A percentile compares a stretch with the other conserved stretches of the same genome.
These are phyloP conservation scores for Zalerion maritima DNA, from an alignment of 495 filamentous ascomycete genomes.

Conservation along the genomic window DNA sequence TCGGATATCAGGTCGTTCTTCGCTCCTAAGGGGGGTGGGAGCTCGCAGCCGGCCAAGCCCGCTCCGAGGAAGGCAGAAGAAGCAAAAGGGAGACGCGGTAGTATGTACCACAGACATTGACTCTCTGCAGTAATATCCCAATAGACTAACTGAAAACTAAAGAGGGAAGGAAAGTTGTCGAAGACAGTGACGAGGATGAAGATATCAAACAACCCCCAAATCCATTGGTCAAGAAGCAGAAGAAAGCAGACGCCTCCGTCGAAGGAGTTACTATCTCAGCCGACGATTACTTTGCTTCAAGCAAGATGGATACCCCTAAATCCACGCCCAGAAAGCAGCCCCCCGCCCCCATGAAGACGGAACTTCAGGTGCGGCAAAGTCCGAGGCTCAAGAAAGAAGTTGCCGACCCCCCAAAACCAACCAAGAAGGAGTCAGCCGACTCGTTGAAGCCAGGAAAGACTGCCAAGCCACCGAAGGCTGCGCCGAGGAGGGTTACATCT, in stretches of 20 bases:
- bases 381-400: conserved; percentile 22
- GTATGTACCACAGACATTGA: conserved; percentile 16
- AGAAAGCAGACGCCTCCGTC: conserved; percentile 26
- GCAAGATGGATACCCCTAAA: conserved; percentile 20
- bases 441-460: conserved; percentile 20
- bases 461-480: conserved; percentile 15
- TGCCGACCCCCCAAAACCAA: conserved; percentile 10
- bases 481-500: conserved; percentile 19
- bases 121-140: conserved; percentile 1
- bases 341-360: conserved; percentile 16
- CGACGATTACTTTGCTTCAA: conserved; percentile 33
- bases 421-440: conserved; percentile 11
- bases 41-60: conserved; percentile 29
- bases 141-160: not conserved
- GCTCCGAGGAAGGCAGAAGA: conserved; percentile 30
- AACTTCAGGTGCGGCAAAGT: conserved; percentile 22
- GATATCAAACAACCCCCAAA: conserved; percentile 25
- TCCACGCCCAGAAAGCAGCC: conserved; percentile 16
- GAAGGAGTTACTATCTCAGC: conserved; percentile 30
- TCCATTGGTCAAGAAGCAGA: conserved; percentile 24
- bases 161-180: conserved; percentile 58
- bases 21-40: conserved; percentile 42
- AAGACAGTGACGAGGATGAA: conserved; percentile 64
- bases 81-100: conserved; percentile 28
- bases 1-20: conserved; percentile 74